Evolutionary conservation across 1,284 basidiomycete genomes (phyloP).

Genomic region (Fomitopsis schrenkii): DNA sequence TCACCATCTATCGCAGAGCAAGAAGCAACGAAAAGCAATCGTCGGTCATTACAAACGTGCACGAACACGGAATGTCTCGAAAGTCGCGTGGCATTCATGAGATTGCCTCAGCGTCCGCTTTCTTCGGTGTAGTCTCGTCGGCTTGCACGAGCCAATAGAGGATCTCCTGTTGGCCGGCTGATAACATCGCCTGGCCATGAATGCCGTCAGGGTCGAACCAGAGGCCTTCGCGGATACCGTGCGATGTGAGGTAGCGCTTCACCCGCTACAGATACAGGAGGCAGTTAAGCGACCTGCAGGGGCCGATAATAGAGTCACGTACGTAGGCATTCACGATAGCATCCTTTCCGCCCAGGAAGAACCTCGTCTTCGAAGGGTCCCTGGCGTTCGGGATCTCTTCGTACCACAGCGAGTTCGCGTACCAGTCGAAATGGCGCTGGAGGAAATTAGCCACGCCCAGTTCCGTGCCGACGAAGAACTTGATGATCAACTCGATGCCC

Average conservation of each 20-base stretch:
- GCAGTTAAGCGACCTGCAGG: conserved; percentile 1
- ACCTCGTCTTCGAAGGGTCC: conserved; percentile 55
- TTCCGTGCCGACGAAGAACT: conserved; percentile 84
- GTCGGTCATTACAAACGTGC: neutral
- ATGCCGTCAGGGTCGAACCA: conserved; percentile 65
- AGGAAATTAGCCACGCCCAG: conserved; percentile 84
- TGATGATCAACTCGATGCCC: conserved; percentile 77
- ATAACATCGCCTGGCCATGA: conserved; percentile 71
- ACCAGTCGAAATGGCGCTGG: conserved; percentile 83
- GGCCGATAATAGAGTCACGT: neutral
- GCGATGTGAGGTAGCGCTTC: conserved; percentile 67
- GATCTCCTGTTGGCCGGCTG: conserved; percentile 53
- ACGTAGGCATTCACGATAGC: conserved; percentile 74
- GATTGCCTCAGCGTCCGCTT: neutral
- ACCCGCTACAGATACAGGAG: conserved; percentile 48
- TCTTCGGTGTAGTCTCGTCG: neutral
- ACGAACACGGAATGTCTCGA: neutral
- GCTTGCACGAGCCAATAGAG: conserved; percentile 56
- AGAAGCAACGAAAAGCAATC: neutral
- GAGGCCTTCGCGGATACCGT: conserved; percentile 70
- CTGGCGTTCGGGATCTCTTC: conserved; percentile 81
- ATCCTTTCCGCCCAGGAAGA: conserved; percentile 80
- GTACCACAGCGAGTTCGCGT: conserved; percentile 84
- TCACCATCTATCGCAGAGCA: neutral
- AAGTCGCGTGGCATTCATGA: neutral